Evolutionary conservation across 768 basidiomycete species (phyloP).

Genomic region (Boletus speciosus): DNA sequence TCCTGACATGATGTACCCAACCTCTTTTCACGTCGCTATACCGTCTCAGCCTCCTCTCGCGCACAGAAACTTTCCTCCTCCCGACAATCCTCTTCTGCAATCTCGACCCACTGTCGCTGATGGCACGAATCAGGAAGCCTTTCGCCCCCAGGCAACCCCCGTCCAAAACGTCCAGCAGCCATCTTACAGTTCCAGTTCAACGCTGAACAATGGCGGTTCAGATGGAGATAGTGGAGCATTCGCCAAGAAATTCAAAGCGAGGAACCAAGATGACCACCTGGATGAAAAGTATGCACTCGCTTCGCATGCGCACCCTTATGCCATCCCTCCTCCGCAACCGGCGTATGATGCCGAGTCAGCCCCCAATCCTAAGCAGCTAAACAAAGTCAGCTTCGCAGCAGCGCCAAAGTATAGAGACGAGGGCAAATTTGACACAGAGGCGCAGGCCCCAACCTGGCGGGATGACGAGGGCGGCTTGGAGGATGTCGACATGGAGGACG

Average conservation of each 20-base stretch:
- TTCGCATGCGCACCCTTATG: slow-evolving; percentile 59
- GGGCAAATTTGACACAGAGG: slow-evolving; percentile 23
- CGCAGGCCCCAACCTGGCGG: slow-evolving; percentile 10
- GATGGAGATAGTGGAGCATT: slow-evolving; percentile 20
- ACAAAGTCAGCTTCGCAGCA: slow-evolving; percentile 42
- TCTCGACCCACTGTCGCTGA: neutral
- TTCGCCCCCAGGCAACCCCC: slow-evolving; percentile 16
- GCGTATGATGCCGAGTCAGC: slow-evolving; percentile 32
- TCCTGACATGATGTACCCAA: slow-evolving; percentile 6
- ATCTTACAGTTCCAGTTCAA: slow-evolving; percentile 38
- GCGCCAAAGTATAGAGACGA: slow-evolving; percentile 13
- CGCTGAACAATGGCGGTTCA: slow-evolving; percentile 28
- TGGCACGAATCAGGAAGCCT: neutral
- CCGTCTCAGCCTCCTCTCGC: slow-evolving; percentile 4
- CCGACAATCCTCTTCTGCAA: neutral
- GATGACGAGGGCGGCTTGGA: slow-evolving; percentile 18
- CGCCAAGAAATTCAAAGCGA: slow-evolving; percentile 12
- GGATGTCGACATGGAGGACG: slow-evolving; percentile 11
- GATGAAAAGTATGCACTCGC: slow-evolving; percentile 46
- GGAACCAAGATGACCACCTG: slow-evolving; percentile 20
- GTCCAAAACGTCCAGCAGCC: slow-evolving; percentile 24
- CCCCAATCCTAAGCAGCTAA: slow-evolving; percentile 12
- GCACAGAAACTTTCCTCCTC: neutral
- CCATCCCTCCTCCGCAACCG: slow-evolving; percentile 51
- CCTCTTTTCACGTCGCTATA: slow-evolving; percentile 8